A percentile compares a stretch with the other conserved stretches of the same genome.
Conservation (phyloP, 345 rosid species). For the Physaria fendleri region DNA sequence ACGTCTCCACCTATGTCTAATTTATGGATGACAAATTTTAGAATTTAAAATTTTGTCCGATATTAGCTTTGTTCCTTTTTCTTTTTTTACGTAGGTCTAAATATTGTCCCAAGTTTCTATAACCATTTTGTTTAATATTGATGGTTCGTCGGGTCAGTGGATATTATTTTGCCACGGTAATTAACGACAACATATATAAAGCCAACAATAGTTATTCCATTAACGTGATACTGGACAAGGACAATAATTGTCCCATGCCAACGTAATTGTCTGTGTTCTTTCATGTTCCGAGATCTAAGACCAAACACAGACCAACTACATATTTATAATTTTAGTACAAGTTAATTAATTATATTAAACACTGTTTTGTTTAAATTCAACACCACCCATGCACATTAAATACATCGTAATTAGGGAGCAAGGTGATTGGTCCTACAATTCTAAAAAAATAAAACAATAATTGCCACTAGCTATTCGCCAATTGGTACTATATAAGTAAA, state of each 20-base stretch:
- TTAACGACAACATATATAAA: not conserved
- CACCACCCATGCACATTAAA: no score
- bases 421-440: no score
- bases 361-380: conserved; percentile 13
- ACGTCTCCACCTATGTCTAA: conserved; percentile 8
- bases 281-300: conserved; percentile 28
- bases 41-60: not conserved
- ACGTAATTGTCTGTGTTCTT: conserved; percentile 29
- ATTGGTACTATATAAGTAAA: no score
- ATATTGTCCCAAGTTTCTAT: conserved; percentile 2
- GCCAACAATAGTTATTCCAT: not conserved
- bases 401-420: no score
- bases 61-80: not conserved
- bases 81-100: not conserved
- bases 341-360: not conserved
- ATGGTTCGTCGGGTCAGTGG: conserved; percentile 5
- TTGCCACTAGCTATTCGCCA: no score
- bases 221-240: not conserved
- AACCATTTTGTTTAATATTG: not conserved
- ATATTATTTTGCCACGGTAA: conserved; percentile 11
- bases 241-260: conserved; percentile 31
- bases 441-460: no score
- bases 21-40: not conserved
- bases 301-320: conserved; percentile 28
- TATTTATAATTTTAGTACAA: conserved; percentile 10